Conservation (phyloP, 352 stramenopile genomes). For the Aphanomyces astaci region DNA sequence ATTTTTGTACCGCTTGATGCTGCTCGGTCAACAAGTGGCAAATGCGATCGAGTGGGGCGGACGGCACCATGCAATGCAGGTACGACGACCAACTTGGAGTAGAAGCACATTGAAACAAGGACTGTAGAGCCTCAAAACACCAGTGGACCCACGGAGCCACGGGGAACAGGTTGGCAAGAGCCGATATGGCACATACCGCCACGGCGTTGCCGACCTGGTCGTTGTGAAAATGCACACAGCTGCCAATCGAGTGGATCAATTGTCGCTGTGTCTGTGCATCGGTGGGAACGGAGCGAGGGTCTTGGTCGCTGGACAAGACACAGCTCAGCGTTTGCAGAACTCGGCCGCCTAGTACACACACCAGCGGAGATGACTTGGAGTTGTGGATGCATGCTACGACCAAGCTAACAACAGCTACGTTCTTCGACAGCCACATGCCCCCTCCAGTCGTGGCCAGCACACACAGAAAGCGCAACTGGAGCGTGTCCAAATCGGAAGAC, state of each 20-base stretch:
- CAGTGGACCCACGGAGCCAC: background rate
- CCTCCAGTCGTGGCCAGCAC: conserved; percentile 1
- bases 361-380: background rate
- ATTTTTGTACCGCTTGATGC: background rate
- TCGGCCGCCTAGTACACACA: background rate
- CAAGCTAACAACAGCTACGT: background rate
- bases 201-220: background rate
- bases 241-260: background rate
- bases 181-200: background rate
- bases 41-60: background rate
- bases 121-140: background rate
- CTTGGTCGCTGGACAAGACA: background rate
- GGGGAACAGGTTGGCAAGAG: background rate
- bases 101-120: background rate
- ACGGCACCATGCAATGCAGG: background rate
- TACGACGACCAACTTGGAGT: background rate
- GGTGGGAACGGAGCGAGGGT: background rate
- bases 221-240: background rate
- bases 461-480: conserved; percentile 10
- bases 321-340: background rate
- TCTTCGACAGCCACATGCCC: background rate
- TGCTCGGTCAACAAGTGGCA: background rate
- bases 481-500: background rate
- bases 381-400: background rate
- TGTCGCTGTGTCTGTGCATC: background rate